A percentile compares a stretch with the other conserved stretches of the same genome.
phyloP scores from a whole-genome alignment of 345 rosid species.

The Sonneratia alba region DNA sequence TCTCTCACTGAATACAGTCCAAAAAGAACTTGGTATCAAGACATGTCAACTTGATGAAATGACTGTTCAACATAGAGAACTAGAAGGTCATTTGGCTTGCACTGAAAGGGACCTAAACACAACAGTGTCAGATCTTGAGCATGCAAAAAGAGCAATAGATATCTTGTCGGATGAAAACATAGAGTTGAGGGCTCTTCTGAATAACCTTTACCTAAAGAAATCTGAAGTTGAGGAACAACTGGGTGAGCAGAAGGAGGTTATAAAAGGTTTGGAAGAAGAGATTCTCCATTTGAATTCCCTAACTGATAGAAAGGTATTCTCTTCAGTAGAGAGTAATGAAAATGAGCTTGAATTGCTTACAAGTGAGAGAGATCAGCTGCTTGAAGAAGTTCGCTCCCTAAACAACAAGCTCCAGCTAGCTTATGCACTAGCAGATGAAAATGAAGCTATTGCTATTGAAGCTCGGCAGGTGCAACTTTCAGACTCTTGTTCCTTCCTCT shows the following conservation, averaged over 20 bases:
- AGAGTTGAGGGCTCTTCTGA: conserved; percentile 51
- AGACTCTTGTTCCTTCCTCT: conserved; percentile 4
- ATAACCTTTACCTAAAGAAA: conserved; percentile 53
- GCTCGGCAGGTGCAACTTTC: conserved; percentile 53
- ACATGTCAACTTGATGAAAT: conserved; percentile 51
- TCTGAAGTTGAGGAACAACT: conserved; percentile 58
- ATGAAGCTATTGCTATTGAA: conserved; percentile 73
- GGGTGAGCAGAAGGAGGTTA: conserved; percentile 64
- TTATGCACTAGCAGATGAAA: conserved; percentile 70
- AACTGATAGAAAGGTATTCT: conserved; percentile 33
- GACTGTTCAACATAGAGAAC: conserved; percentile 36
- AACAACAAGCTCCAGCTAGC: conserved; percentile 61
- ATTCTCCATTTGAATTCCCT: conserved; percentile 50
- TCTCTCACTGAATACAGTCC: conserved; percentile 37
- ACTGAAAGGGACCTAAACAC: conserved; percentile 41
- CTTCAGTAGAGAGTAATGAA: conserved; percentile 37
- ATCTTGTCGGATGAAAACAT: conserved; percentile 53
- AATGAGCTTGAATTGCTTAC: conserved; percentile 38
- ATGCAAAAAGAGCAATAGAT: conserved; percentile 46
- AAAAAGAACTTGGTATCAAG: conserved; percentile 54
- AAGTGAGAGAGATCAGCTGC: conserved; percentile 52
- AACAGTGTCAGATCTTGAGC: conserved; percentile 42
- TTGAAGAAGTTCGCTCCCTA: conserved; percentile 45
- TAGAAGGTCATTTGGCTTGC: conserved; percentile 41
- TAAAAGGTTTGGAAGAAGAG: conserved; percentile 69